These are phyloP conservation scores for Flaveria robusta DNA, from an alignment of 129 eudicot genomes.

Conservation along the genomic window DNA sequence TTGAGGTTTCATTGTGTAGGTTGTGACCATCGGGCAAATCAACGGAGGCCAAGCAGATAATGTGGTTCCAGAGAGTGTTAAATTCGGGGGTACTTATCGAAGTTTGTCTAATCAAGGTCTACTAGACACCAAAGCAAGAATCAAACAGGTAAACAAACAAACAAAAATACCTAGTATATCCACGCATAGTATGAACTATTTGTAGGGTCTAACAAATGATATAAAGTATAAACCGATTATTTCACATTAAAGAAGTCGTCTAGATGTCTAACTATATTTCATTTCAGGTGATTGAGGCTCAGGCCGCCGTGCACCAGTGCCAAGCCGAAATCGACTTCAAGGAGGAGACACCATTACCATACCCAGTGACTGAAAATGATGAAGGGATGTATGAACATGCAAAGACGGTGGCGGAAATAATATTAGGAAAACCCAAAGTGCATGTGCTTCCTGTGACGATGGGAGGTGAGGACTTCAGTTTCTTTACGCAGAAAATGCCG, in stretches of 20 bases:
- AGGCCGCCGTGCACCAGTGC: slow-evolving; percentile 53
- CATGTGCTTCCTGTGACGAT: slow-evolving; percentile 37
- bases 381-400: slow-evolving; percentile 49
- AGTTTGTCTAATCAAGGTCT: slow-evolving; percentile 64
- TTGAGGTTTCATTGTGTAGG: slow-evolving; percentile 36
- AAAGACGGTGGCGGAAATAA: slow-evolving; percentile 43
- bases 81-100: slow-evolving; percentile 77
- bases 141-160: slow-evolving; percentile 45
- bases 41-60: slow-evolving; percentile 59
- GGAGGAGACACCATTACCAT: slow-evolving; percentile 50
- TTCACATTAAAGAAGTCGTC: too few relatives aligned
- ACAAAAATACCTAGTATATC: too few relatives aligned
- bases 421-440: slow-evolving; percentile 48
- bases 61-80: slow-evolving; percentile 67
- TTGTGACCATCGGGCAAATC: slow-evolving; percentile 55
- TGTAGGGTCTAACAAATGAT: too few relatives aligned
- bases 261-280: too few relatives aligned
- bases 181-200: too few relatives aligned
- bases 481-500: slow-evolving; percentile 51
- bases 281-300: slow-evolving; percentile 42
- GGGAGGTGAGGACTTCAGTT: slow-evolving; percentile 66
- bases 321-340: slow-evolving; percentile 47
- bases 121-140: slow-evolving; percentile 48
- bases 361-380: slow-evolving; percentile 50
- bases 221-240: too few relatives aligned